Conservation (phyloP, 2,329 filamentous ascomycete species). For the Rhynchosporium graminicola region DNA sequence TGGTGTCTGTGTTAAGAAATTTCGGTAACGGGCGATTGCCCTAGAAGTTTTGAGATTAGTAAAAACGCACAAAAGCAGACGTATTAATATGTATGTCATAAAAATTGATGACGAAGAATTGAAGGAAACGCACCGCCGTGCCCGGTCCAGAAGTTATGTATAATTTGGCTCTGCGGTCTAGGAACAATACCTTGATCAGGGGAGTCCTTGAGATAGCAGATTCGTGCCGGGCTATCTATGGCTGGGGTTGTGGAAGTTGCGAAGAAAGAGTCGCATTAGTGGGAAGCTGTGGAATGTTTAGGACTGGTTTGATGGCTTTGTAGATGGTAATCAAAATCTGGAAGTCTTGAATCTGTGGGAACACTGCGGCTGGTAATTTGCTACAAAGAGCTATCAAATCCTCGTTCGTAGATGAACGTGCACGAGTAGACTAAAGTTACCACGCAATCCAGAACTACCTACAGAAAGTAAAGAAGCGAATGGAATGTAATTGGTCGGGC, state of each 20-base stretch:
- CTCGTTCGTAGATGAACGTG: too few species aligned
- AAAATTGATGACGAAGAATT: too few species aligned
- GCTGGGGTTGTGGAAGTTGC: constrained; percentile 15
- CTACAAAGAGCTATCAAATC: too few species aligned
- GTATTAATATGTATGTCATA: not conserved
- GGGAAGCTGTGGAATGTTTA: not conserved
- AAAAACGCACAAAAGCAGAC: not conserved
- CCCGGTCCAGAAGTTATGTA: not conserved
- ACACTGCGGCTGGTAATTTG: too few species aligned
- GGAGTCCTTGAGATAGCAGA: constrained; percentile 18
- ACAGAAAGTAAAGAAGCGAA: too few species aligned
- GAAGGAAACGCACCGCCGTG: not conserved
- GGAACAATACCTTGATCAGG: not conserved
- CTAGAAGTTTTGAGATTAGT: too few species aligned
- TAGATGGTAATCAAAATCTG: not conserved
- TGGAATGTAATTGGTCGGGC: too few species aligned
- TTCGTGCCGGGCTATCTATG: constrained; percentile 11
- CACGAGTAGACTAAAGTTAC: too few species aligned
- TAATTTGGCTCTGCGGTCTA: constrained; percentile 24
- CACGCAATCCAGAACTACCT: too few species aligned
- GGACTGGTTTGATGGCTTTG: not conserved
- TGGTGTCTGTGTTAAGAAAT: not conserved
- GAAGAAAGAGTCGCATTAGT: not conserved
- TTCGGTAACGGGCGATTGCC: too few species aligned
- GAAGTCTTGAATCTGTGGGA: too few species aligned